Percentiles rank a stretch among this genome's conserved stretches.
These are phyloP conservation scores for Neopestalotiopsis rosae DNA, from an alignment of 2,329 filamentous ascomycete genomes.

Conservation along the genomic window DNA sequence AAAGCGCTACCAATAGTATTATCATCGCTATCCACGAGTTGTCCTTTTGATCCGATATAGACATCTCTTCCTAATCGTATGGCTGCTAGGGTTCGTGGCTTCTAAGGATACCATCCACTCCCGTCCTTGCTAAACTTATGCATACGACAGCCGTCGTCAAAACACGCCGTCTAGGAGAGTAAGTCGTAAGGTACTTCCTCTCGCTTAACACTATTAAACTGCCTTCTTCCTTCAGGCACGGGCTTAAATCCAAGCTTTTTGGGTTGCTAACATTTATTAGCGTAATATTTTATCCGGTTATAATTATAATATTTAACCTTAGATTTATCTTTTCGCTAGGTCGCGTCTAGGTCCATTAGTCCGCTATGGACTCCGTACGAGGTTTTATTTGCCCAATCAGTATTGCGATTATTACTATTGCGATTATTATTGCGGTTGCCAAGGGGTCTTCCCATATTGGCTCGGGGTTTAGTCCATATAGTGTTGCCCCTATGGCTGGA, in stretches of 20 bases:
- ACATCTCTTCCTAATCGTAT: neutral
- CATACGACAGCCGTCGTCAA: neutral
- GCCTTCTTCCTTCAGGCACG: no score
- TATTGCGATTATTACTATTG: no score
- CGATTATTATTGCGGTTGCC: no score
- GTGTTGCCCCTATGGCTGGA: no score
- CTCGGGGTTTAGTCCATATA: no score
- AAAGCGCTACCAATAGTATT: neutral
- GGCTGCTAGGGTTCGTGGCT: neutral
- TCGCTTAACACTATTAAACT: neutral
- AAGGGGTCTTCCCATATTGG: no score
- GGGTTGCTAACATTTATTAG: no score
- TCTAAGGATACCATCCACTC: neutral
- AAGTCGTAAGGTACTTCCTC: neutral
- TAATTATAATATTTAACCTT: neutral
- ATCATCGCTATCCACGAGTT: neutral
- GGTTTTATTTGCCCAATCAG: no score
- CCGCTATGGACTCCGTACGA: neutral
- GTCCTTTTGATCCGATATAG: neutral
- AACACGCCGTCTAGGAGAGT: neutral
- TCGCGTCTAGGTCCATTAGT: neutral
- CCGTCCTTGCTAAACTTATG: neutral
- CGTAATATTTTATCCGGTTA: neutral
- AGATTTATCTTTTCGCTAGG: neutral
- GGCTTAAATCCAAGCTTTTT: neutral